These are phyloP conservation scores for Stemphylium beticola DNA, from an alignment of 2,329 filamentous ascomycete species.

Conservation along the genomic window DNA sequence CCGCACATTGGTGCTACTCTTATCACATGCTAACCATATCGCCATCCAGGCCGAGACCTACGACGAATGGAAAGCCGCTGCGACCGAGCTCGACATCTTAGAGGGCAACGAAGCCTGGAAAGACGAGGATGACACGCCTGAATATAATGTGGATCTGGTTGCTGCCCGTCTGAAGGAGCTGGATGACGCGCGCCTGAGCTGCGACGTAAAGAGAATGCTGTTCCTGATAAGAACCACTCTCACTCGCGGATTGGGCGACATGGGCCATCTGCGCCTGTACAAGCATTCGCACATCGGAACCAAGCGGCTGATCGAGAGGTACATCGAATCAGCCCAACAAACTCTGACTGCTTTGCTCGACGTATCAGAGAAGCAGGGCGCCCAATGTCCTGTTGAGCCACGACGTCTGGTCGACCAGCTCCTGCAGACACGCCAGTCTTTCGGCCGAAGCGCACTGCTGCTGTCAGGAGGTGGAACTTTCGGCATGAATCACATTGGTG, in stretches of 20 bases:
- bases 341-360: conserved; percentile 77
- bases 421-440: conserved; percentile 75
- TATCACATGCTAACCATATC: conserved; percentile 36
- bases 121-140: conserved; percentile 65
- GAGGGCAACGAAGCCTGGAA: conserved; percentile 88
- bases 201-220: conserved; percentile 78
- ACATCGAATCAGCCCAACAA: conserved; percentile 78
- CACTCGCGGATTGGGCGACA: conserved; percentile 80
- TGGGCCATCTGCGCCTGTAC: conserved; percentile 84
- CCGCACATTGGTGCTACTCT: conserved; percentile 17
- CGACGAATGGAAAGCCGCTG: conserved; percentile 76
- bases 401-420: conserved; percentile 70
- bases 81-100: conserved; percentile 76
- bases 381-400: conserved; percentile 62
- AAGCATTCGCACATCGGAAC: conserved; percentile 85
- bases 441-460: conserved; percentile 81
- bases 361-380: conserved; percentile 57
- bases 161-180: conserved; percentile 73
- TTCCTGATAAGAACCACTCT: conserved; percentile 80
- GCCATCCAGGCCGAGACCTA: conserved; percentile 67
- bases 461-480: conserved; percentile 87
- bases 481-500: conserved; percentile 90
- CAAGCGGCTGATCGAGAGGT: conserved; percentile 83
- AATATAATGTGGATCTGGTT: conserved; percentile 76
- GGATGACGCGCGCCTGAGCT: conserved; percentile 73